Evolutionary conservation across 2,329 filamentous ascomycete genomes (phyloP), one percentile per base, ranked within the genome.

Genomic region (Ceratocystis eucalypticola): DNA sequence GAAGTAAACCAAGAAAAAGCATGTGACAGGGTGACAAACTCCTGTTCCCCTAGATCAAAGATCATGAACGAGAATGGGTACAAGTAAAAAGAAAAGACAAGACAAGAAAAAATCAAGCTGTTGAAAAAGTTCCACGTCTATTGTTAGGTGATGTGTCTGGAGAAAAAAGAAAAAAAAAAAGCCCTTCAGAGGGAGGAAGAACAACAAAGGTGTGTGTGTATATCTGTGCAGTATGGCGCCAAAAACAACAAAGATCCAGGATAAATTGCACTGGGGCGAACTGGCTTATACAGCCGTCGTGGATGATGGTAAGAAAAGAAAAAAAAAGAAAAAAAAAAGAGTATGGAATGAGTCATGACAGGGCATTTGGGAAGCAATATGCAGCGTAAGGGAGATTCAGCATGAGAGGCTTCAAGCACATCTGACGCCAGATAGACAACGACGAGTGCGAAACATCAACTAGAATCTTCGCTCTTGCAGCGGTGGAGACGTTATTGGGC

Each of bases 401-500:
- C 45, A 15, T 15, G 15, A 48, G 22, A 25, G 22, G 37, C 10
- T 41, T 12, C 37, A 41, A 41, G 37, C 37, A 41, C 37, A 41
- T 41, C 37, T 8, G 37, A 41, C 37, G 37, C 37, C 25, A 48
- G 65, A 64, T 22, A 41, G 53, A 66, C 48, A 61, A 62, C 12
- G 50, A 59, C 57, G 44, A 15, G 37, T 15, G 10, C 3, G 10
- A 41, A 12, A 12, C 37, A 12, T 41, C 37, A 41, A 15, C 37
- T 12, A 15, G 37, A 41, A 41, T 4, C 3, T 41, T 41, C 37
- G 3, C 37, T 41, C 37, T 41, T 41, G 37, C 10, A 59, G 25
- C 28, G n/a, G 65, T 33, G 50, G 57, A 63, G 61, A 62, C 33
- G 66, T 78, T 73, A 85, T 73, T 81, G 74, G 5, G 82, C 81